A percentile compares a stretch with the other conserved stretches of the same genome.
These are phyloP conservation scores for Colletotrichum endophyticum DNA, from an alignment of 2,329 filamentous ascomycete genomes.

Conservation along the genomic window DNA sequence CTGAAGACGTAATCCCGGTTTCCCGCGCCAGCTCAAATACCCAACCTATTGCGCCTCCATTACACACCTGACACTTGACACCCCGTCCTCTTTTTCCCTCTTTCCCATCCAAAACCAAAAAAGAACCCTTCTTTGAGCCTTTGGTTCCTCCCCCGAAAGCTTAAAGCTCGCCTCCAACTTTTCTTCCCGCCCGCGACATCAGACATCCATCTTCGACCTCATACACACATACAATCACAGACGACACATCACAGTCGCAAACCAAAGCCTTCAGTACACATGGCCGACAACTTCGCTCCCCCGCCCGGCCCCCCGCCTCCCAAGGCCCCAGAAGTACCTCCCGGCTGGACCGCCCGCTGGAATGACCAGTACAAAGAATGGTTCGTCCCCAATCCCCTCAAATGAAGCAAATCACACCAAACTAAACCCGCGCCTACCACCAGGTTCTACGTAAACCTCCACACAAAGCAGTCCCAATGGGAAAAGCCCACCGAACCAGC, in stretches of 20 bases:
- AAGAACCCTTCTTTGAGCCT: neutral
- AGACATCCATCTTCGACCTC: neutral
- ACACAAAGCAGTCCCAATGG: constrained; percentile 91
- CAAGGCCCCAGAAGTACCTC: constrained; percentile 64
- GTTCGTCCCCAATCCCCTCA: constrained; percentile 39
- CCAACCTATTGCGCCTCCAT: constrained; percentile 10
- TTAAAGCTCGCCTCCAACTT: neutral
- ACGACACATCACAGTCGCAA: neutral
- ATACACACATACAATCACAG: neutral
- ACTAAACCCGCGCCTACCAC: neutral
- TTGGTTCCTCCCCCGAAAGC: neutral
- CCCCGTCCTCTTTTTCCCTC: neutral
- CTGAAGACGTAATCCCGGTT: constrained; percentile 14
- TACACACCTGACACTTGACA: constrained; percentile 8
- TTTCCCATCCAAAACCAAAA: neutral
- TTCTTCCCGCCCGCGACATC: neutral
- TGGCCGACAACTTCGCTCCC: constrained; percentile 61
- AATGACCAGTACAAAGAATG: constrained; percentile 91
- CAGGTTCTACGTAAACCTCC: constrained; percentile 90
- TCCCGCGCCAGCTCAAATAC: neutral
- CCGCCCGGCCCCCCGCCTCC: constrained; percentile 62
- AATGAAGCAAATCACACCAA: neutral
- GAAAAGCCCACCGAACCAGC: constrained; percentile 77
- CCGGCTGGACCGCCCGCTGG: constrained; percentile 83
- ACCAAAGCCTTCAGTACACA: constrained; percentile 26